phyloP scores from a whole-genome alignment of 2,329 filamentous ascomycete genomes.

The Teratosphaeria gauchensis region DNA sequence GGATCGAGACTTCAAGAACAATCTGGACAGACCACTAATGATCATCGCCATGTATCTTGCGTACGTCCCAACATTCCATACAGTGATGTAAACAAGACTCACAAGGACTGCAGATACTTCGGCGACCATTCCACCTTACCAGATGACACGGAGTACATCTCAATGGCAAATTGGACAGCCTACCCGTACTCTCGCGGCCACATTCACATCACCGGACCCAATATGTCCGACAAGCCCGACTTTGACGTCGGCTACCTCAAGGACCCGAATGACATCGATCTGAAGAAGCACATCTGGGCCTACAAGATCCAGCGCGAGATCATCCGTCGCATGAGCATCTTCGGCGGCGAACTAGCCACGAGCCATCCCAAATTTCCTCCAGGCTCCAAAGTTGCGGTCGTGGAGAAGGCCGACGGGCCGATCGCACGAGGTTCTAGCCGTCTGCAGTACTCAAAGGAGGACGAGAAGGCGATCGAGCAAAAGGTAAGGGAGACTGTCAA shows the following conservation, averaged over 20 bases:
- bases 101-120: conserved; percentile 13
- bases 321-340: conserved; percentile 45
- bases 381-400: conserved; percentile 36
- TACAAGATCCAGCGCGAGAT: conserved; percentile 59
- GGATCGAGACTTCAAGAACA: conserved; percentile 45
- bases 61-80: conserved; percentile 15
- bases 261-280: conserved; percentile 46
- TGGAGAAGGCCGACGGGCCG: conserved; percentile 23
- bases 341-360: conserved; percentile 32
- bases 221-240: conserved; percentile 38
- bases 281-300: conserved; percentile 50
- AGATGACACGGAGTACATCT: conserved; percentile 43
- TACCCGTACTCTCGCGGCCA: conserved; percentile 54
- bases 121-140: conserved; percentile 24
- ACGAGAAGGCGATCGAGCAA: conserved; percentile 31
- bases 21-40: conserved; percentile 40
- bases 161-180: conserved; percentile 43
- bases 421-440: conserved; percentile 38
- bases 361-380: conserved; percentile 30
- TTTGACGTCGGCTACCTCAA: conserved; percentile 51
- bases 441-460: conserved; percentile 33
- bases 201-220: conserved; percentile 47
- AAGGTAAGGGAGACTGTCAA: conserved; percentile 32
- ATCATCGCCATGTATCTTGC: conserved; percentile 30
- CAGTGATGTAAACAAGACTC: not conserved